Evolutionary conservation across 257 asterid genomes (phyloP), one percentile per base, ranked within the genome.

Genomic region (Nicotiana tabacum): DNA sequence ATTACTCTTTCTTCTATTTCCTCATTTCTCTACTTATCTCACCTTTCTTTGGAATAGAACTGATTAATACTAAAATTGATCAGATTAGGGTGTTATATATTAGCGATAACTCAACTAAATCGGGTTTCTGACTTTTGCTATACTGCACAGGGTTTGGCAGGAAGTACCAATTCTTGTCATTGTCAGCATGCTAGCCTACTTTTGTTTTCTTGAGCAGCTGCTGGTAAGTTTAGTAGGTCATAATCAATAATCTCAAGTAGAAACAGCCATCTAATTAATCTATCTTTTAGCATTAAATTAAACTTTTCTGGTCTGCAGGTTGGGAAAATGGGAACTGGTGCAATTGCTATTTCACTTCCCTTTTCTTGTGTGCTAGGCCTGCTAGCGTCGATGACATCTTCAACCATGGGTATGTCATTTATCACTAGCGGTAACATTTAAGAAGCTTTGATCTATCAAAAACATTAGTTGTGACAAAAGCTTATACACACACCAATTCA

Each of bases 121-220:
- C 11, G 1, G 4, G 64, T 51, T 27, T 30, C 80, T 76, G 64
- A 76, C 2, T 51, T 83, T 16, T 55, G 8, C 77, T 51, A 61
- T 69, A 70, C 30, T 60, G 35, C 58, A 57, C 92, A 93, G 98
- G 83, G 91, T 93, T 83, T 95, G 99, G 98, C 97, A 95, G 86
- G 99, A 95, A 79, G 85, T 94, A 74, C 97, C 98, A 6, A 89
- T 92, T 82, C 97, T 93, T 39, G 97, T 91, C 81, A 93, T 93
- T 16, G 94, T 95, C 55, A 88, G 97, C 84, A 92, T 92, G 98
- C 92, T 93, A 43, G 96, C 95, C 85, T 93, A 95, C 92, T 93
- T 95, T 68, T 92, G 98, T 83, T 93, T 95, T 62, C 97, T 95
- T 16, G 98, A 95, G 92, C 98, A 92, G 89, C 92, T 95, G 29